Conservation (phyloP, 2,329 filamentous ascomycete genomes). For the Purpureocillium takamizusanense region DNA sequence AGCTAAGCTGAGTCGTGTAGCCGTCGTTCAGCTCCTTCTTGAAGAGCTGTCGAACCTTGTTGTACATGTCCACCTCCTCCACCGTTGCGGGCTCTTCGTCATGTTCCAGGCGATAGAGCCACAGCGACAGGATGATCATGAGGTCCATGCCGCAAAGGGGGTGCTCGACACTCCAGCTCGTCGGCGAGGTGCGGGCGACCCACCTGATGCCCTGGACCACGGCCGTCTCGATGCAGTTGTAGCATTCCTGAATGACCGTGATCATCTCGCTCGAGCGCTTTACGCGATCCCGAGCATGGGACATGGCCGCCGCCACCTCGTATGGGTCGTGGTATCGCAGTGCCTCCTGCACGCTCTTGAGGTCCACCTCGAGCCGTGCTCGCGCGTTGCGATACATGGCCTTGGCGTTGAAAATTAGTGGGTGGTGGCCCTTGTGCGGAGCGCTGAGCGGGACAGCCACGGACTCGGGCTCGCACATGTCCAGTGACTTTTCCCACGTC, state of each 20-base stretch:
- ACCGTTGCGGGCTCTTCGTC: conserved; percentile 85
- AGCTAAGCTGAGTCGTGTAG: conserved; percentile 78
- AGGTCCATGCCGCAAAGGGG: conserved; percentile 92
- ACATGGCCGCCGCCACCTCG: conserved; percentile 95
- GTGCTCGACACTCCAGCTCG: conserved; percentile 98
- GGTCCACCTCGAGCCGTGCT: conserved; percentile 83
- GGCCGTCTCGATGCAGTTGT: conserved; percentile 93
- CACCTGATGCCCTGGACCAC: conserved; percentile 91
- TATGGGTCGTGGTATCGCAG: conserved; percentile 95
- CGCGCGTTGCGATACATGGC: conserved; percentile 93
- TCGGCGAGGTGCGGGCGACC: conserved; percentile 95
- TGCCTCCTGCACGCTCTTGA: conserved; percentile 93
- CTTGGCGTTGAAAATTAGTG: conserved; percentile 95
- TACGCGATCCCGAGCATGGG: conserved; percentile 83
- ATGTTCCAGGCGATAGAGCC: conserved; percentile 98
- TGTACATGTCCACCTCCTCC: conserved; percentile 82
- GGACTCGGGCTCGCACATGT: conserved; percentile 84
- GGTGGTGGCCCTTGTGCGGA: conserved; percentile 92
- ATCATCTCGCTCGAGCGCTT: conserved; percentile 96
- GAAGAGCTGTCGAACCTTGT: conserved; percentile 83
- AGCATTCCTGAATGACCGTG: conserved; percentile 96
- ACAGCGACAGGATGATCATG: conserved; percentile 94
- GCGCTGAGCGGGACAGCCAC: conserved; percentile 84
- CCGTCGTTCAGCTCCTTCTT: conserved; percentile 82
- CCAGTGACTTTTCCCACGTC: conserved; percentile 97